Base-by-base conservation (phyloP, 2,329 filamentous ascomycete genomes). In the Nemania sp. region DNA sequence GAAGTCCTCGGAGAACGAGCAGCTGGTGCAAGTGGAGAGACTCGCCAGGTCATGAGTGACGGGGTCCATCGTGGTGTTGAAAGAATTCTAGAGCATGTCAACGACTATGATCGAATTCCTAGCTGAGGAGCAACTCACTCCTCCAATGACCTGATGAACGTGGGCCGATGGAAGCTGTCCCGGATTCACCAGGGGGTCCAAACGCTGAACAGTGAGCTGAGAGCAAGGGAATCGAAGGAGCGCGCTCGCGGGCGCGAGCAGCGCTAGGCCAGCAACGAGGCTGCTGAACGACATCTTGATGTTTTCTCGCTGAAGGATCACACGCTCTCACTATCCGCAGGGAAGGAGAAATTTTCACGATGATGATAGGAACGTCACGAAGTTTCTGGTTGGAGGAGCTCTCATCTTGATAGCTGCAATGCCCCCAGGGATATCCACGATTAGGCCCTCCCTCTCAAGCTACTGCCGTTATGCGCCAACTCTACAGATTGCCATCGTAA, bases 131-230 rank as follows among this genome's bases (percentile, higher is more conserved):
- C 2, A 26, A 49, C 68, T 40, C 68, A 73, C 72, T 4, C 75
- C 76, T 62, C 84, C 82, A 52, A 81, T 77, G 55, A 86, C 79
- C 41, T 80, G 81, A 64, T 86, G 83, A 9, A 83, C 74, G 72
- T 86, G 82, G 19, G 71, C 69, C 3, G 81, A 77, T 4, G 82
- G 79, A 19, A 79, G 75, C 31, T 61, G 55, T 2, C 81, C 82
- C 3, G 72, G 72, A 34, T 73, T 73, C 49, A 75, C 72, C 9
- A 75, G 59, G 4, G 72, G 72, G 37, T 75, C 72, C 2, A 74
- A 64, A n/a, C 72, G 70, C 22, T 69, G 66, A 23, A 69, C 60
- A 15, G 65, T 64, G 20, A 68, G 60, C 43, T 65, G 60, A 19
- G 66, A 64, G 49, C 66, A 69, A 9, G 60, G 57, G 45, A 68